Conservation (phyloP, 305 asterid genomes). For the Fraxinus dipetala region DNA sequence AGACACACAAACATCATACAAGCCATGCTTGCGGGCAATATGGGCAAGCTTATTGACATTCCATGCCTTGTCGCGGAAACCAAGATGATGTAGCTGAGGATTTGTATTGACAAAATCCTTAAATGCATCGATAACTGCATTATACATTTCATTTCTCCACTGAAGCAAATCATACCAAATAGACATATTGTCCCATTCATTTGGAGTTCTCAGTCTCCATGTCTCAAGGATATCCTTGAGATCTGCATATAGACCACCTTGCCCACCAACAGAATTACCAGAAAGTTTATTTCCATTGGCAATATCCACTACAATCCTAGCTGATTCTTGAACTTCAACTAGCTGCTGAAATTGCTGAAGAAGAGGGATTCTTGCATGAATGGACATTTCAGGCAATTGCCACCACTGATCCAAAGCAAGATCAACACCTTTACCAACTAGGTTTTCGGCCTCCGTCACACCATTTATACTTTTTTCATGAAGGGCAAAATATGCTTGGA, state of each 20-base stretch:
- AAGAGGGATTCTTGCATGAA: constrained; percentile 92
- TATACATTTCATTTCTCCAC: constrained; percentile 99
- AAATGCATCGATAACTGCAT: constrained; percentile 92
- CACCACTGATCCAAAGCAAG: constrained; percentile 99
- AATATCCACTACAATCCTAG: constrained; percentile 83
- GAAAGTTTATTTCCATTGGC: constrained; percentile 82
- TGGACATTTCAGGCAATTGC: constrained; percentile 99
- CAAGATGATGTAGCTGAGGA: constrained; percentile 92
- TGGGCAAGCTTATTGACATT: constrained; percentile 98
- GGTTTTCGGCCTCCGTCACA: constrained; percentile 85
- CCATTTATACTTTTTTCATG: constrained; percentile 93
- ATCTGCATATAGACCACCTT: constrained; percentile 83
- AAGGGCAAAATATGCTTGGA: constrained; percentile 96
- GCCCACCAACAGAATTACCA: constrained; percentile 80
- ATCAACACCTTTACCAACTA: constrained; percentile 95
- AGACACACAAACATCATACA: constrained; percentile 89
- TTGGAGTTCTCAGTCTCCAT: constrained; percentile 97
- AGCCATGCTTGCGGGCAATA: constrained; percentile 91
- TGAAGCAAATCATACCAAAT: constrained; percentile 98
- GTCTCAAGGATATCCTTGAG: constrained; percentile 99
- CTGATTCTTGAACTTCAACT: constrained; percentile 98
- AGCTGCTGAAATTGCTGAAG: constrained; percentile 98
- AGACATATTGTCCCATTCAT: constrained; percentile 98
- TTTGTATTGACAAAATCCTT: constrained; percentile 82
- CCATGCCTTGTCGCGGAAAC: constrained; percentile 99